Base-by-base conservation (phyloP, 1,284 basidiomycete genomes). In the Leccinum pachyderme region DNA sequence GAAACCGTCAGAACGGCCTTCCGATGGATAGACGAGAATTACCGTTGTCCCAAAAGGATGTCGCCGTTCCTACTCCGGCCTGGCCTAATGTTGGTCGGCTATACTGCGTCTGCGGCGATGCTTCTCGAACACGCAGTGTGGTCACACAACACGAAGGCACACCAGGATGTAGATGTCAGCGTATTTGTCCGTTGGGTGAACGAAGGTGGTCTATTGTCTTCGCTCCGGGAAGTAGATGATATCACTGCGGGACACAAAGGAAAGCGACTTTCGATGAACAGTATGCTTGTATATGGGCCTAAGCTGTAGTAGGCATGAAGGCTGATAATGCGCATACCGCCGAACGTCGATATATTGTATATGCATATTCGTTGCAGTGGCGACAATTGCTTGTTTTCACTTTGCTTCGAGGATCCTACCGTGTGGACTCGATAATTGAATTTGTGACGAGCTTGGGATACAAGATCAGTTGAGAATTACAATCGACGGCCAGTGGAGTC, bases 111-210 rank as follows among this genome's bases (percentile, higher is more conserved):
- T 0, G 72, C 77, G 6, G 48, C 78, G 2, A 81, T 79, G 64
- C 76, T 89, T 28, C 72, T 89, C 6, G 86, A 89, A 63, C 87
- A 90, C 49, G 80, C 82, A 0, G 65, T 78, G 7, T 89, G 86
- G 86, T 77, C 83, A 1, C 59, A 71, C 58, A 66, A 52, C 6
- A 73, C 55, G 9, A 61, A 65, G 3, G 66, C 76, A 52, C 68
- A 72, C 5, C 66, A 69, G 2, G 71, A 73, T 1, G 65, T 73
- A 0, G 84, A 88, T 55, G 59, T 72, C 3, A 80, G 83, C 44
- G 77, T 81, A 2, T 81, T 87, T 61, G 68, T 64, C 52, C 74
- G 83, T 49, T 89, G 86, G 85, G 72, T 82, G 0, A 59, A 75
- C 12, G 81, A 86, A 61, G 77, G 78, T 39, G 81, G 81, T 7